Evolutionary conservation across 73 alveolate genomes (phyloP).

Genomic region (Tetrahymena elliotti): DNA sequence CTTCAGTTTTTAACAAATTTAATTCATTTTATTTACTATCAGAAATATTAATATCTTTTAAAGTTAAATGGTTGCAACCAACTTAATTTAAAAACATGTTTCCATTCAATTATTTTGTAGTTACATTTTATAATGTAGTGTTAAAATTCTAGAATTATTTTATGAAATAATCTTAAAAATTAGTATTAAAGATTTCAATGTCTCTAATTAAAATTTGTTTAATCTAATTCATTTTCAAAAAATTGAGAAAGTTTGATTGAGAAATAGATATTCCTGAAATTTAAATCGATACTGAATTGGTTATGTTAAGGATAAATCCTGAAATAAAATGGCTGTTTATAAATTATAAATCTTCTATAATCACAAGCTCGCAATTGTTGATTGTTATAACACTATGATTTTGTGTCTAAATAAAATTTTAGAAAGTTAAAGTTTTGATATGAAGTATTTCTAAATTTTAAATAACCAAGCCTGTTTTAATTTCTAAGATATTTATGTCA

Average conservation of each 20-base stretch:
- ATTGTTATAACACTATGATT: background rate
- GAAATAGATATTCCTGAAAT: background rate
- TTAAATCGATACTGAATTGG: background rate
- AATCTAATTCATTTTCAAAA: background rate
- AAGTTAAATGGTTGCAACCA: background rate
- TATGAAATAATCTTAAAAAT: background rate
- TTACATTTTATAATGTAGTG: background rate
- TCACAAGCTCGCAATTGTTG: background rate
- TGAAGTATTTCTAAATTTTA: background rate
- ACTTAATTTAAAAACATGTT: background rate
- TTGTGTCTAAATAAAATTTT: background rate
- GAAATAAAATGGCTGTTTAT: background rate
- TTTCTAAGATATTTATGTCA: background rate
- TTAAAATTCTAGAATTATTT: background rate
- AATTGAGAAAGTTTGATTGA: background rate
- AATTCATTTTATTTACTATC: background rate
- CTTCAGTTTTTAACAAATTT: background rate
- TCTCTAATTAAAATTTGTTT: background rate
- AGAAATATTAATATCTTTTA: background rate
- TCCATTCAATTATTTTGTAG: background rate
- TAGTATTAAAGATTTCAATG: background rate
- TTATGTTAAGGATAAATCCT: background rate
- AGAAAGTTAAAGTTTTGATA: background rate
- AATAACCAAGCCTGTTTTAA: background rate
- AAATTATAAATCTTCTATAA: background rate